A percentile compares a stretch with the other conserved stretches of the same genome.
Conservation (phyloP, 2,329 filamentous ascomycete species). For the Pseudogymnoascus sp. region DNA sequence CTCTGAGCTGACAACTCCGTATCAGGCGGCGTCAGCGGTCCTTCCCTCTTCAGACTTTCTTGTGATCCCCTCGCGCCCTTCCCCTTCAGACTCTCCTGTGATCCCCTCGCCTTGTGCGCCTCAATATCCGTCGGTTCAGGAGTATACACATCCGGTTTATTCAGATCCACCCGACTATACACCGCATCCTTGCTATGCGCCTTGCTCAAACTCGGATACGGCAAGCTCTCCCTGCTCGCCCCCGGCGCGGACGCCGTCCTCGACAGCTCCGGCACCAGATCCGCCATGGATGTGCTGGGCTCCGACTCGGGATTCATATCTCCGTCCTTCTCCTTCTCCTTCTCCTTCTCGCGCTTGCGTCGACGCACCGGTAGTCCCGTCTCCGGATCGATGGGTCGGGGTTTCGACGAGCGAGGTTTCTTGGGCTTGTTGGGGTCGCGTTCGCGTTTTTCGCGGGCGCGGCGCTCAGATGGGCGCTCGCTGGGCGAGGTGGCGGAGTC, state of each 20-base stretch:
- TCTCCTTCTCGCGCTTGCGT: slow-evolving; percentile 14
- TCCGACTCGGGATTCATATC: slow-evolving; percentile 15
- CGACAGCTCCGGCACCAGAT: slow-evolving; percentile 40
- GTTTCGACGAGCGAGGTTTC: slow-evolving; percentile 24
- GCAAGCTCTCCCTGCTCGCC: slow-evolving; percentile 34
- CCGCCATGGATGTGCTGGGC: slow-evolving; percentile 31
- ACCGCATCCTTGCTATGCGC: slow-evolving; percentile 85
- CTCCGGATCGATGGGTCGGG: slow-evolving; percentile 24
- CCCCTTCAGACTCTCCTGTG: slow-evolving; percentile 25
- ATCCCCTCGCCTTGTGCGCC: slow-evolving; percentile 37
- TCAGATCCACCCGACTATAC: slow-evolving; percentile 37
- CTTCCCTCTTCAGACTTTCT: slow-evolving; percentile 34
- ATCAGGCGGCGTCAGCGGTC: slow-evolving; percentile 56
- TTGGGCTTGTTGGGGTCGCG: slow-evolving; percentile 26
- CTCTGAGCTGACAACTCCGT: slow-evolving; percentile 46
- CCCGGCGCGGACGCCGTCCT: slow-evolving; percentile 26
- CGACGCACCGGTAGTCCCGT: slow-evolving; percentile 23
- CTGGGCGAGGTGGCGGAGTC: slow-evolving; percentile 19
- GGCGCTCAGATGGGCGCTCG: slow-evolving; percentile 22
- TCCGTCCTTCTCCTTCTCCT: slow-evolving; percentile 9
- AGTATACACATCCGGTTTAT: slow-evolving; percentile 40
- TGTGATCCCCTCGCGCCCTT: slow-evolving; percentile 19
- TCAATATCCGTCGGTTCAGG: slow-evolving; percentile 66
- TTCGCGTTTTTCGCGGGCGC: slow-evolving; percentile 24
- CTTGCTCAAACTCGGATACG: slow-evolving; percentile 81